Evolutionary conservation across 169 alveolate genomes (phyloP), one percentile per base, ranked within the genome.

Genomic region (Eimeria maxima): DNA sequence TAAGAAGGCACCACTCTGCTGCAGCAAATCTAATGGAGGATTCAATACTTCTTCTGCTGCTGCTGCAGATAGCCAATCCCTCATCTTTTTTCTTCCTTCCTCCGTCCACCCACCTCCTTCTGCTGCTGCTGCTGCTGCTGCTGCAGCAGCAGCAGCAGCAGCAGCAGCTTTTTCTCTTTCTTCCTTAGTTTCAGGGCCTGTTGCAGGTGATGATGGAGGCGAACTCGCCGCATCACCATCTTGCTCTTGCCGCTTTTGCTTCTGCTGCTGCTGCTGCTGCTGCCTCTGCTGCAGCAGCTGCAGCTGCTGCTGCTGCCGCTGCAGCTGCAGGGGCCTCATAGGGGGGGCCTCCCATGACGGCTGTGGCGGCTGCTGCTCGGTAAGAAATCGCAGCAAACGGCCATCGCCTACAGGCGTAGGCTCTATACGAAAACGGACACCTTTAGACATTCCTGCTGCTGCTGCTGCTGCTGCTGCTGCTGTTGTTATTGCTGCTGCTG

Each of bases 21-120:
- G 95, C 71, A 90, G 88, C 60, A 90, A 44, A 71, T 90, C 95
- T n/a, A 33, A 22, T 3, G 95, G 60, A 33, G 95, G 95, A 18
- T 16, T n/a, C 65, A 69, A 45, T 22, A 80, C 73, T 20, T 45
- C 74, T 22, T 20, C 55, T 14, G 73, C 53, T 63, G 84, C 94
- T 14, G 80, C 22, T 27, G 57, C 44, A 16, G 44, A 60, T 60
- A 24, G 27, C 63, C 60, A 20, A 11, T 42, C 57, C 33, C 29
- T 29, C 47, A 38, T n/a, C 6, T 33, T 11, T 24, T 42, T 42
- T 50, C 86, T 42, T 20, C 65, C 83, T 10, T 78, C 42, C 87
- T 45, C 33, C 16, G 5, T 29, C 74, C 4, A 7, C 60, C 33
- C 83, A 16, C 44, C 33, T 14, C 27, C 60, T 42, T 3, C 84